Evolutionary conservation across 371 early-diverging fungal genomes (phyloP), one percentile per base, ranked within the genome.

Genomic region (Mortierella polycephala): DNA sequence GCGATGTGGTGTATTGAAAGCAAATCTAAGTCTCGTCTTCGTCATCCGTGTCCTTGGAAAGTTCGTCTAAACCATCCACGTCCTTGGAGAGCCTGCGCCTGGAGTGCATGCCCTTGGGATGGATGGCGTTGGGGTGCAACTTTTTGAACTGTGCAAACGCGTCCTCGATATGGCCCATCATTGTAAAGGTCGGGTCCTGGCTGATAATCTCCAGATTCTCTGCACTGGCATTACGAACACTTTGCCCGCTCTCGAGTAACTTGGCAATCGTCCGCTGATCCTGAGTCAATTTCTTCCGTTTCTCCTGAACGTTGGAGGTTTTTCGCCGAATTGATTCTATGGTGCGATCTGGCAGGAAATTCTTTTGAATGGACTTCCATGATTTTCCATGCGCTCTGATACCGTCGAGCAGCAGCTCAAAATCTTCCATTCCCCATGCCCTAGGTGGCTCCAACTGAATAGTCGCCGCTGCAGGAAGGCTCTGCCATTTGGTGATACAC

Each of bases 281-380:
- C 53, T 13, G 14, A 10, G 61, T 18, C 10, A 71, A 18, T 2
- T 16, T 5, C 5, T 65, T 56, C 37, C 73, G 72, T 20, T 16
- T 46, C 10, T 40, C 20, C 40, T 64, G 60, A 7, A 72, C 9
- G 23, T 72, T 72, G 41, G 52, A 66, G 56, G 69, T 52, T 23
- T 79, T 79, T 2, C 79, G 73, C 18, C 79, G 73, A 39, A 79
- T 69, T 16, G 79, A 79, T 41, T 72, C 79, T 12, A 57, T 66
- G 7, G 65, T 62, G 20, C 79, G 73, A 6, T 62, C 41, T 0
- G 52, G 49, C 41, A 79, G 42, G 51, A 45, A 66, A 14, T 72
- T 37, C 21, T 12, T 41, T 0, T 61, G 69, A 63, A 79, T 72
- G 45, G 37, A 18, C 18, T 42, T 13, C 79, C 79, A 79, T 20